Base-by-base conservation (phyloP, 192 early-diverging fungal genomes). In the Coemansia sp. region DNA sequence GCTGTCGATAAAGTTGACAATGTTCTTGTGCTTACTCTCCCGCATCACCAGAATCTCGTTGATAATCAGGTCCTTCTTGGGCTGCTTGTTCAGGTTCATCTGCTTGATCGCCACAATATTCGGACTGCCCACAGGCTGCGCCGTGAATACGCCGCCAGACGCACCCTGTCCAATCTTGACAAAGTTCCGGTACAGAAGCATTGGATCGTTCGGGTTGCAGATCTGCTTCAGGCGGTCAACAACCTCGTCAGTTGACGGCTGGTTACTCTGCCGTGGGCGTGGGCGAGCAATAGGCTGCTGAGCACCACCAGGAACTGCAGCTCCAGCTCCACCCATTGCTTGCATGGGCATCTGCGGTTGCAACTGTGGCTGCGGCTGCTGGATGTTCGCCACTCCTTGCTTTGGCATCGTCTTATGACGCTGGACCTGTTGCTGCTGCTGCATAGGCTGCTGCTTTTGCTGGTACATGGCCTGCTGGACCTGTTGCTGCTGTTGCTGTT, bases 21-120 rank as follows among this genome's bases (percentile, higher is more conserved):
- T 95, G 74, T 96, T 98, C 74, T 91, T 92, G 76, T 94, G 91
- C 62, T 88, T 88, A 43, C 88, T 89, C 76, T 94, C 91, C 68
- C 91, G 90, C 93, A 95, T 95, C 50, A 95, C 88, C 50, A 91
- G 72, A 76, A 95, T 95, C 73, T 95, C 93, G 76, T 92, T 96
- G 81, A 97, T 95, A 67, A 98, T 97, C 63, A 96, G 76, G 59
- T 97, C 96, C 85, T 96, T 96, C 75, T 96, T 96, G 40, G 95
- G 94, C 82, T 98, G 96, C 76, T 93, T 89, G 76, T 95, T 89
- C 50, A 98, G 79, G 64, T 96, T 93, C 93, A 97, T 98, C 79
- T 95, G 94, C 80, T 98, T 98, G 74, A 98, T 96, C 1, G 95
- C 96, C 1, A 97, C 96, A 1, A 87, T 85, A 12, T 86, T 64